Conservation (phyloP, 768 basidiomycete species). For the Xerocomellus amylosporus region DNA sequence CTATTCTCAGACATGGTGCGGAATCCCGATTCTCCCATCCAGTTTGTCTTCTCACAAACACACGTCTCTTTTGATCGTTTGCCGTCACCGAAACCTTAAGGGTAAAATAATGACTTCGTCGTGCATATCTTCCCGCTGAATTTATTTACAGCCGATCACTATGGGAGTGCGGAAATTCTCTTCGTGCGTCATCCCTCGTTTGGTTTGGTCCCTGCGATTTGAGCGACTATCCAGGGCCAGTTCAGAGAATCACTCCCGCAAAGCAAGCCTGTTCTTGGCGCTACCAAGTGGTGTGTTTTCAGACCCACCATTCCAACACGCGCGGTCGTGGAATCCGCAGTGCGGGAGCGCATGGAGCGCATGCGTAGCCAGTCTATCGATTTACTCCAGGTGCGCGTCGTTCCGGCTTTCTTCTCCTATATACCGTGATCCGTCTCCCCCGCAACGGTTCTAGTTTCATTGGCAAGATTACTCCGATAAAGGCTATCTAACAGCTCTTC, state of each 20-base stretch:
- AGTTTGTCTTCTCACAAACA: conserved; percentile 16
- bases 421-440: background rate
- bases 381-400: conserved; percentile 59
- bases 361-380: conserved; percentile 62
- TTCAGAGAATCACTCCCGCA: conserved; percentile 50
- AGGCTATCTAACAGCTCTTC: conserved; percentile 46
- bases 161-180: conserved; percentile 78
- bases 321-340: conserved; percentile 54
- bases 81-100: conserved; percentile 14
- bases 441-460: conserved; percentile 52
- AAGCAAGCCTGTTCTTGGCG: conserved; percentile 53
- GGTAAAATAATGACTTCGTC: conserved; percentile 21
- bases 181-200: conserved; percentile 49
- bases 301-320: conserved; percentile 49
- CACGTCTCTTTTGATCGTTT: background rate
- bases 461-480: conserved; percentile 68
- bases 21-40: conserved; percentile 10
- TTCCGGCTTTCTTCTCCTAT: background rate
- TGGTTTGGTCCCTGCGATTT: background rate
- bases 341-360: conserved; percentile 67
- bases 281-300: conserved; percentile 89
- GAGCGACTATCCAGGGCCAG: conserved; percentile 53
- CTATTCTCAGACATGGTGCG: conserved; percentile 53
- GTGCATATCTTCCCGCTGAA: conserved; percentile 8
- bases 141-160: conserved; percentile 68